A percentile compares a stretch with the other conserved stretches of the same genome.
These are phyloP conservation scores for Thalia dealbata DNA, from an alignment of 176 grass and related monocot genomes.

Conservation along the genomic window DNA sequence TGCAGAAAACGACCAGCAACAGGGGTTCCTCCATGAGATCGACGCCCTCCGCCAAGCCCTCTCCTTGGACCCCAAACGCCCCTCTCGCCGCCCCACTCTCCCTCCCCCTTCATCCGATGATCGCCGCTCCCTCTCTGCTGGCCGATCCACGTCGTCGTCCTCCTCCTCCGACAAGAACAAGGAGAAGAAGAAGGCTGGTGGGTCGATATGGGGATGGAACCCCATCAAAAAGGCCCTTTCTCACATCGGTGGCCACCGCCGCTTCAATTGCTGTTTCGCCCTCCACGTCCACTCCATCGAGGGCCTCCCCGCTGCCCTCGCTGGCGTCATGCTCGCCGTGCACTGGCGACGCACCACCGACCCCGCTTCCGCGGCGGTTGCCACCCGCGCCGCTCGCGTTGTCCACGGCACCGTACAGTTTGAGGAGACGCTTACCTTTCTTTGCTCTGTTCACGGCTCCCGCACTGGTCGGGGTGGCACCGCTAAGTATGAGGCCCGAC, in stretches of 20 bases:
- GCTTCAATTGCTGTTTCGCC: slow-evolving; percentile 71
- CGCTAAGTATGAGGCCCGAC: slow-evolving; percentile 79
- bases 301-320: slow-evolving; percentile 51
- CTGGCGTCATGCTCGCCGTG: slow-evolving; percentile 41
- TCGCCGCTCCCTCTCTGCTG: slow-evolving; percentile 9
- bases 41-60: slow-evolving; percentile 82
- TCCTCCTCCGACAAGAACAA: slow-evolving; percentile 44
- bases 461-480: slow-evolving; percentile 26
- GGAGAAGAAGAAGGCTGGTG: slow-evolving; percentile 21
- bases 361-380: slow-evolving; percentile 14
- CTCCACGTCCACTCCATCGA: slow-evolving; percentile 78
- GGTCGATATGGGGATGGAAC: slow-evolving; percentile 19
- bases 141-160: slow-evolving; percentile 6
- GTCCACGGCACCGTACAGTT: slow-evolving; percentile 50
- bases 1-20: slow-evolving; percentile 18
- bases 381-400: slow-evolving; percentile 37
- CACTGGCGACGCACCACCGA: slow-evolving; percentile 52
- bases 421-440: slow-evolving; percentile 52
- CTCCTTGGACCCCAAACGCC: slow-evolving; percentile 49
- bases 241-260: slow-evolving; percentile 67
- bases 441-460: slow-evolving; percentile 56
- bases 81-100: slow-evolving; percentile 41
- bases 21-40: slow-evolving; percentile 70
- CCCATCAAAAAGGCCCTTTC: slow-evolving; percentile 74
- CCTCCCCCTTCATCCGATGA: slow-evolving; percentile 30